Evolutionary conservation across 371 early-diverging fungal species (phyloP), one percentile per base, ranked within the genome.

Genomic region (Rhizomucor miehei): DNA sequence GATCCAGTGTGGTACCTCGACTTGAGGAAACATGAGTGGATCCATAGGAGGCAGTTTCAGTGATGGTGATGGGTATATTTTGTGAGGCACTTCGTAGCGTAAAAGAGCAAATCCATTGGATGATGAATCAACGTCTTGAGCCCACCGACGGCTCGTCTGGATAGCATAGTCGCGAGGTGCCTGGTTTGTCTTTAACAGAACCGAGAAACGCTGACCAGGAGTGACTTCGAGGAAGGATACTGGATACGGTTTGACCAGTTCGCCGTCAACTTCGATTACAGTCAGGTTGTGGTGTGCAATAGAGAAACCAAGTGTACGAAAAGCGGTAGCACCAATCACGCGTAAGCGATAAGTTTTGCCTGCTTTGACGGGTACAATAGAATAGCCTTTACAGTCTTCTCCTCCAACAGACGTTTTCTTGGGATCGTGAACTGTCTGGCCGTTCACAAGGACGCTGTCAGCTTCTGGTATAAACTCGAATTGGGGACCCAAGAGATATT

Each of bases 201-300:
- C 73, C 0, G 77, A 76, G 48, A 73, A 70, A 4, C 77, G 68
- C 25, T 76, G 77, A 9, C 77, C 77, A 9, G 77, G 65, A 0
- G 77, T 57, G 0, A 76, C 69, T 44, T 76, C 77, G 0, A 76
- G 44, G 19, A 57, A 57, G 12, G 47, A 20, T 2, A 63, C 60
- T 1, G 47, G 41, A 25, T 65, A 68, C 6, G 77, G 77, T 21
- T 68, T 62, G 1, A 62, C 51, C 9, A 53, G 34, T 17, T 76
- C 71, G 9, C 77, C 77, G 44, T 76, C 77, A n/a, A 76, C 69
- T 38, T 76, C 77, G 20, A 76, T 71, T 23, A 76, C 68, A 1
- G 77, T 73, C 45, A 76, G 37, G 17, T 62, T 68, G 39, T 76
- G 77, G 11, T 57, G 48, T 2, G 68, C 71, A 43, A 76, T 71